phyloP scores from a whole-genome alignment of 805 yeast species.

The Blastobotrys robertii region DNA sequence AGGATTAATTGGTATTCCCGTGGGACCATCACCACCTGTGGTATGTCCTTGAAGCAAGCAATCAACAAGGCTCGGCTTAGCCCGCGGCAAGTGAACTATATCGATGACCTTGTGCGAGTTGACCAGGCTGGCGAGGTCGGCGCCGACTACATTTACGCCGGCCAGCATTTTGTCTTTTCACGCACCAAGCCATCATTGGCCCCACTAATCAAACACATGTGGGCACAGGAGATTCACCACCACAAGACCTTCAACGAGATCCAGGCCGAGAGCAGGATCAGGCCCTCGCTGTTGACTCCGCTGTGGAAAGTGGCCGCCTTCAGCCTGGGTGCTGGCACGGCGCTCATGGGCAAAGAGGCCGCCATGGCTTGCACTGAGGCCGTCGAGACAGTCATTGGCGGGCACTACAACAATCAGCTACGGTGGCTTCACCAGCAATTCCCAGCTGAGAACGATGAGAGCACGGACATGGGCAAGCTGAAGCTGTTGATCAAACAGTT shows the following conservation, averaged over 20 bases:
- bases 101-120: conserved; percentile 50
- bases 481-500: conserved; percentile 59
- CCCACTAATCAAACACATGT: conserved; percentile 84
- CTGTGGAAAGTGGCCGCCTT: conserved; percentile 89
- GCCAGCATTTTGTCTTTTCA: conserved; percentile 73
- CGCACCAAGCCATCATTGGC: conserved; percentile 63
- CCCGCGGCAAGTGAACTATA: conserved; percentile 18
- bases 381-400: conserved; percentile 95
- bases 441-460: conserved; percentile 35
- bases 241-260: conserved; percentile 73
- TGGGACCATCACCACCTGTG: too few relatives aligned
- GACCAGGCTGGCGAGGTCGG: conserved; percentile 99
- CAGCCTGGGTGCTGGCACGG: conserved; percentile 79
- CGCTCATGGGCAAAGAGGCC: conserved; percentile 80
- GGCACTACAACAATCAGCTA: conserved; percentile 86
- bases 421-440: conserved; percentile 64
- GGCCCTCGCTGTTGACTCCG: conserved; percentile 90
- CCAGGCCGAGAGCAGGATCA: conserved; percentile 66
- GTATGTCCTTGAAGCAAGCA: conserved; percentile 15
- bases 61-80: conserved; percentile 12
- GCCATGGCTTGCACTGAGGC: conserved; percentile 99
- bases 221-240: conserved; percentile 95
- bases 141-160: conserved; percentile 86
- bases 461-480: conserved; percentile 49
- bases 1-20: too few relatives aligned